phyloP scores from a whole-genome alignment of 257 asterid species.

The Solanum sitiens region DNA sequence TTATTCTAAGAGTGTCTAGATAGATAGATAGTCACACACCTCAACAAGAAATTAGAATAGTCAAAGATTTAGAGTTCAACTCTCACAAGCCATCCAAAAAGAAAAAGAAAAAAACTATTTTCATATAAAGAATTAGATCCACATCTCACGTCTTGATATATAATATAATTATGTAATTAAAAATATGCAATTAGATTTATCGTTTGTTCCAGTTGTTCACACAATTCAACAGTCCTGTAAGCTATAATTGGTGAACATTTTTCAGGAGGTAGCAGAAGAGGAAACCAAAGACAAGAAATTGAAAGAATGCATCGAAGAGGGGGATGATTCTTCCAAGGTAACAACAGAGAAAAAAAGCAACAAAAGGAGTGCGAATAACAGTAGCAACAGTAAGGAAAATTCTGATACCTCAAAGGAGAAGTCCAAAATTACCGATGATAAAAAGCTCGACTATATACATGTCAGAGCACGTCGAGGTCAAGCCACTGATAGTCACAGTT shows the following conservation, averaged over 20 bases:
- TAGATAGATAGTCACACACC: neutral
- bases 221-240: neutral
- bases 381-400: conserved; percentile 13
- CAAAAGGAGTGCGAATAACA: conserved; percentile 23
- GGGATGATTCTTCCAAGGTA: conserved; percentile 29
- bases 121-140: neutral
- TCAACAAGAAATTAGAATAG: neutral
- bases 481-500: conserved; percentile 97
- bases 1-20: neutral
- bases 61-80: neutral
- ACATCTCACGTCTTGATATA: neutral
- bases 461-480: conserved; percentile 96
- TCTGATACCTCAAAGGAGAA: conserved; percentile 23
- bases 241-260: neutral
- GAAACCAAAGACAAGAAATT: conserved; percentile 40
- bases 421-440: conserved; percentile 40
- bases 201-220: neutral
- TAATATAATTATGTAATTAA: neutral
- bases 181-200: neutral
- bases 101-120: neutral
- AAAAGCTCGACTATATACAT: conserved; percentile 73
- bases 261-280: conserved; percentile 37
- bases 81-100: neutral
- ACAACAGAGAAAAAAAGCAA: conserved; percentile 37
- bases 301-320: conserved; percentile 38